These are phyloP conservation scores for Chenopodium quinoa DNA, from an alignment of 148 eudicot species.

Conservation along the genomic window DNA sequence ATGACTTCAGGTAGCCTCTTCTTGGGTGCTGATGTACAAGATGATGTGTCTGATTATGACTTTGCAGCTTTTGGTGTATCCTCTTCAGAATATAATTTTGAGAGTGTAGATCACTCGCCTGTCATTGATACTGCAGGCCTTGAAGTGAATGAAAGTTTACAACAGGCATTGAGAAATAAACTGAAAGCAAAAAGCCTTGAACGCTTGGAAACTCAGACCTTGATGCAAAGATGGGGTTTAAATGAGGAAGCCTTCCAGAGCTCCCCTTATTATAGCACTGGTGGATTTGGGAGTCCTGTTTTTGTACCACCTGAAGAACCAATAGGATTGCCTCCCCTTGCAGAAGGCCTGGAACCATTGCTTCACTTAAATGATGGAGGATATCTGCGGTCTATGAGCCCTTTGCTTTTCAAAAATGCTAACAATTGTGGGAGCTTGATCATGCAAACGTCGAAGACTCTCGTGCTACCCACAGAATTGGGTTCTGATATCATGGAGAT, in stretches of 20 bases:
- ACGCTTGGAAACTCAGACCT: conserved; percentile 68
- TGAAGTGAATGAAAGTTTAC: conserved; percentile 26
- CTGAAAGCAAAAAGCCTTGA: conserved; percentile 63
- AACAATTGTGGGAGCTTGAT: conserved; percentile 64
- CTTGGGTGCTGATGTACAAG: conserved; percentile 41
- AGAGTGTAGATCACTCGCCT: conserved; percentile 33
- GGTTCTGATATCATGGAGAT: conserved; percentile 75
- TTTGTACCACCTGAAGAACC: conserved; percentile 54
- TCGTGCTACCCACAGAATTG: conserved; percentile 85
- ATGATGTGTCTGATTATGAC: conserved; percentile 31
- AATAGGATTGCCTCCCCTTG: conserved; percentile 66
- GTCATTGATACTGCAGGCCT: conserved; percentile 6
- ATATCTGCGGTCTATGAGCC: conserved; percentile 77
- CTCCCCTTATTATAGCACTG: conserved; percentile 48
- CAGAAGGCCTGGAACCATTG: conserved; percentile 71
- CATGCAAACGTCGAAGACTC: conserved; percentile 81
- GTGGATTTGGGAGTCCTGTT: conserved; percentile 83
- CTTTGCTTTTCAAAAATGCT: conserved; percentile 58
- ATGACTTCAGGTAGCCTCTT: conserved; percentile 61
- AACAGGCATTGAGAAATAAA: conserved; percentile 33
- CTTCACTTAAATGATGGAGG: conserved; percentile 74
- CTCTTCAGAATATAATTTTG: conserved; percentile 28
- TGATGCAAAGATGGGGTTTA: conserved; percentile 89
- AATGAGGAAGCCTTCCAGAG: conserved; percentile 58
- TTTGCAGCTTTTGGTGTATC: conserved; percentile 35